phyloP scores from a whole-genome alignment of 2,329 filamentous ascomycete species.

The Cadophora malorum region DNA sequence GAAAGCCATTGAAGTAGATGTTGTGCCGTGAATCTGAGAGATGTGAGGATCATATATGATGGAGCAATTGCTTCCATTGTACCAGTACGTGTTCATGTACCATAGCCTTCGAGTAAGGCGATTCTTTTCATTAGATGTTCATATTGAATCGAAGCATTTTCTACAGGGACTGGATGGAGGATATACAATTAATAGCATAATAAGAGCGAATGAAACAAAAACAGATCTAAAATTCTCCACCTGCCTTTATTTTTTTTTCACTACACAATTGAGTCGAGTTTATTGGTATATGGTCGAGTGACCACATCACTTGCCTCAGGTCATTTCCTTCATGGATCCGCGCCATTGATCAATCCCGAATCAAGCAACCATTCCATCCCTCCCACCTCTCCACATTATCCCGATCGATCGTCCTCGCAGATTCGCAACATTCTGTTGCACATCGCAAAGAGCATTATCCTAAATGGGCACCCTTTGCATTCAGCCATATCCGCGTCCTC shows the following conservation, averaged over 20 bases:
- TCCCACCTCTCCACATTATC: background rate
- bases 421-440: constrained; percentile 13
- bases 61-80: background rate
- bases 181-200: constrained; percentile 19
- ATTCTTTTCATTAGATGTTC: constrained; percentile 15
- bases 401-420: background rate
- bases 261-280: background rate
- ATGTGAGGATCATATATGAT: background rate
- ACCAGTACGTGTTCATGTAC: constrained; percentile 7
- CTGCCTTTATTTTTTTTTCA: background rate
- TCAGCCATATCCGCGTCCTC: background rate
- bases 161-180: background rate
- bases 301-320: background rate
- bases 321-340: background rate
- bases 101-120: background rate
- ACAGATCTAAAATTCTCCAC: background rate
- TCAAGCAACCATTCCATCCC: background rate
- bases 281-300: background rate
- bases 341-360: too few species aligned
- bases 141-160: constrained; percentile 19
- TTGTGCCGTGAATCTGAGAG: background rate
- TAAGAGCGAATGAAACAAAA: constrained; percentile 7
- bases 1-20: constrained; percentile 67
- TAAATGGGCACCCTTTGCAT: constrained; percentile 17
- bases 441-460: constrained; percentile 22